Evolutionary conservation across 2,329 filamentous ascomycete species (phyloP), one percentile per base, ranked within the genome.

Genomic region (Ceratocystiopsis minuta): DNA sequence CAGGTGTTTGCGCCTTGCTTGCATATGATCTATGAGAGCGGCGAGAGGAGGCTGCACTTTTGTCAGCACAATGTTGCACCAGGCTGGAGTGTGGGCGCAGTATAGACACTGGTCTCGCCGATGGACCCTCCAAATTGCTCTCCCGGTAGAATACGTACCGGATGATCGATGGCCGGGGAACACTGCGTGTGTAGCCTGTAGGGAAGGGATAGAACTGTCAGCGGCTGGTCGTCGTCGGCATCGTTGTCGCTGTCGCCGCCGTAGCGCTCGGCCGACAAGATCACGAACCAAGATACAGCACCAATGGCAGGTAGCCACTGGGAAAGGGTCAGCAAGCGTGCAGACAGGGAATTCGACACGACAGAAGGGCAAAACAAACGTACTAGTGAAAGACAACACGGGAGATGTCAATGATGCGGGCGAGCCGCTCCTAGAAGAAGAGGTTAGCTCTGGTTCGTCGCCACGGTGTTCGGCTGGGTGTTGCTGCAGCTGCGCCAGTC

Each of bases 351-450:
- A 18, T 32, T 28, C 6, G 15, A 36, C 1, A 4, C 16, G 1
- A 16, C 40, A 11, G 16, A 24, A 35, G 34, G 4, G 4, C 14
- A 15, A 35, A 11, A 3, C 34, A 16, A 24, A 58, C 80, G 51
- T 75, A 92, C 85, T 96, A 98, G 68, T 98, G 90, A 57, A 98
- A 81, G 46, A 83, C 86, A 55, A 95, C 79, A 56, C 87, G 78
- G 48, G 86, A 90, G 60, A 95, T 68, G 63, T 96, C 90, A 60
- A 98, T 90, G 66, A 96, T 73, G 70, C 87, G 88, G 57, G 83
- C 79, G 64, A 98, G 94, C 70, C 90, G 86, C 79, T 98, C 90
- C 88, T 95, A 54, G 42, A 34, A 5, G 3, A 17, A 4, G 16
- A 20, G 20, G 20, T 20, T n/a, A n/a, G 35, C 18, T 32, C 28